Evolutionary conservation across 2,329 filamentous ascomycete species (phyloP), one percentile per base, ranked within the genome.

Genomic region (Cladorrhinum sp.): DNA sequence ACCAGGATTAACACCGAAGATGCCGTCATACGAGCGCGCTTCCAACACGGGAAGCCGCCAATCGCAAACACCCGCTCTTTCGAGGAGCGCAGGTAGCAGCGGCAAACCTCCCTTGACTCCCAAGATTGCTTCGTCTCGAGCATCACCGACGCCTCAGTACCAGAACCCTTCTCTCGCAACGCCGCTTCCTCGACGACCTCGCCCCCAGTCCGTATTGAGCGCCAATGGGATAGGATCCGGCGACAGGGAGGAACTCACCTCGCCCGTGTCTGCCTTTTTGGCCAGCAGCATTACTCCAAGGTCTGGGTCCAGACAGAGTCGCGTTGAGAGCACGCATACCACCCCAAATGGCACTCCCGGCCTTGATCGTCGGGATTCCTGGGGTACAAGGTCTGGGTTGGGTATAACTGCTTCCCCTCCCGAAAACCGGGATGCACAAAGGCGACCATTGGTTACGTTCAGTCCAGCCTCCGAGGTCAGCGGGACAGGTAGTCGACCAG

Each of bases 201-300:
- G 50, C 10, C 56, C 60, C 45, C 61, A 64, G 3, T 59, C 61
- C 4, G 36, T n/a, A 45, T 32, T 61, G 45, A 62, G 10, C 24
- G 48, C 53, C 55, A 65, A 63, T 59, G 61, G 54, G 45, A 55
- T 60, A 56, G 67, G 61, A 45, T 51, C 62, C 24, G 51, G 64
- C 20, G 68, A 69, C 13, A 70, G 71, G 61, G 85, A 88, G 55
- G 81, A 85, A 62, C 70, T 79, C 65, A 74, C 80, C 50, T 81
- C 82, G 50, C 79, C 85, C 8, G 77, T 80, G 27, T 78, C 81
- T 54, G 70, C 82, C 55, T 84, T 84, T 67, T 75, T 92, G 50
- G 85, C 74, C 73, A 82, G 77, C 72, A 92, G 91, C 72, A 78
- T 92, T 71, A 96, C 92, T 2, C 91, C 92, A 55, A 85, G 92